Conservation (phyloP, 1,139 yeast species). For the Waltiozyma sp. region DNA sequence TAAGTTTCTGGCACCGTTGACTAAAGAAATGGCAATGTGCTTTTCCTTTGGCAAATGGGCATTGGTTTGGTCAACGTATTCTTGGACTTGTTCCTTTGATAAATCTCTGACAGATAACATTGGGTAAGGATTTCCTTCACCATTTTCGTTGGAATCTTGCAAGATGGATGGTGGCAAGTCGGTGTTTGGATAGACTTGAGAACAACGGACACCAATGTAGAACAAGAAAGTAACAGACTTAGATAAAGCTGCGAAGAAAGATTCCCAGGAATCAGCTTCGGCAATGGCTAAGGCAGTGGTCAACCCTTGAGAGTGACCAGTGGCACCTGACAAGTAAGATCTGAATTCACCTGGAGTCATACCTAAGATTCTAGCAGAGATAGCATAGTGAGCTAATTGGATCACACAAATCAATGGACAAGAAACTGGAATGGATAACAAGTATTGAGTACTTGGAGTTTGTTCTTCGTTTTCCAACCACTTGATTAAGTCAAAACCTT, state of each 20-base stretch:
- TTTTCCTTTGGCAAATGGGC: slow-evolving; percentile 86
- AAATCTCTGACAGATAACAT: slow-evolving; percentile 92
- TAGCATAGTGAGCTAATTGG: slow-evolving; percentile 87
- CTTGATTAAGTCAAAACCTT: slow-evolving; percentile 77
- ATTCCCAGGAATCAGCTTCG: slow-evolving; percentile 76
- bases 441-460: slow-evolving; percentile 84
- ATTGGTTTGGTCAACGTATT: slow-evolving; percentile 76
- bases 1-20: slow-evolving; percentile 91
- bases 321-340: slow-evolving; percentile 64
- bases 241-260: slow-evolving; percentile 58
- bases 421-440: slow-evolving; percentile 84
- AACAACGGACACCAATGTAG: slow-evolving; percentile 89
- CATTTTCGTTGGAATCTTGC: slow-evolving; percentile 85
- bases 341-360: slow-evolving; percentile 84
- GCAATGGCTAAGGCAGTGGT: slow-evolving; percentile 90
- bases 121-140: slow-evolving; percentile 96
- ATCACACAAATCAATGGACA: slow-evolving; percentile 94
- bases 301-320: slow-evolving; percentile 98
- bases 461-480: slow-evolving; percentile 82
- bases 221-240: slow-evolving; percentile 79
- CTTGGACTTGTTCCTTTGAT: slow-evolving; percentile 66
- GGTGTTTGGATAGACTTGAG: slow-evolving; percentile 84
- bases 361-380: slow-evolving; percentile 78
- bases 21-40: slow-evolving; percentile 81
- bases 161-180: slow-evolving; percentile 89